These are phyloP conservation scores for Cronartium ribicola DNA, from an alignment of 1,284 basidiomycete species.

Conservation along the genomic window DNA sequence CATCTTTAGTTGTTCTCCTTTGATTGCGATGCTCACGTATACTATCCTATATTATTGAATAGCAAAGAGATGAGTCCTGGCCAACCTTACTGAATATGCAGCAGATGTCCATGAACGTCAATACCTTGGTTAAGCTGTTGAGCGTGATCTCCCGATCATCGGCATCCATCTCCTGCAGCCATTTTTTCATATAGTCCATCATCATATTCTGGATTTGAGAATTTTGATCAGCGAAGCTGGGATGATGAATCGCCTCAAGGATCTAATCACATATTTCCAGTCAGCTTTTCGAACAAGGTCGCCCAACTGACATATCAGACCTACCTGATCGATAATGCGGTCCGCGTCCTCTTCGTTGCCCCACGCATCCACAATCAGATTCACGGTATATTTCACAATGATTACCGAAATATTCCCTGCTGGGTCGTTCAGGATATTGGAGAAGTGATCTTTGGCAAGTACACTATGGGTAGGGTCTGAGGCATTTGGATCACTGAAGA, in stretches of 20 bases:
- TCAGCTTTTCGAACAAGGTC: not conserved
- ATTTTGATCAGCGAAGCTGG: constrained; percentile 68
- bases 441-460: constrained; percentile 52
- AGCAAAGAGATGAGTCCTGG: too few relatives aligned
- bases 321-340: constrained; percentile 57
- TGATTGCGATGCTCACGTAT: constrained; percentile 36
- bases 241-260: constrained; percentile 77
- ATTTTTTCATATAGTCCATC: constrained; percentile 61
- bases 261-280: constrained; percentile 59
- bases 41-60: constrained; percentile 25
- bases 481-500: constrained; percentile 36
- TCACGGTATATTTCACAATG: constrained; percentile 60
- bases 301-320: constrained; percentile 43
- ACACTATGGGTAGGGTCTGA: constrained; percentile 50
- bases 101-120: not conserved
- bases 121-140: constrained; percentile 32
- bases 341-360: constrained; percentile 55
- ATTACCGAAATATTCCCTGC: constrained; percentile 52
- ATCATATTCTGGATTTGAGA: constrained; percentile 74
- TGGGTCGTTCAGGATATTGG: constrained; percentile 51
- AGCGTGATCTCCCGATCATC: constrained; percentile 52
- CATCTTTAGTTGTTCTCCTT: constrained; percentile 28
- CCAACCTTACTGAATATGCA: not conserved
- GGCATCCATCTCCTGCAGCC: constrained; percentile 59
- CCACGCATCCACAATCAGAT: constrained; percentile 75